Base-by-base conservation (phyloP, 1,139 yeast genomes). In the Suhomyces terraborum region DNA sequence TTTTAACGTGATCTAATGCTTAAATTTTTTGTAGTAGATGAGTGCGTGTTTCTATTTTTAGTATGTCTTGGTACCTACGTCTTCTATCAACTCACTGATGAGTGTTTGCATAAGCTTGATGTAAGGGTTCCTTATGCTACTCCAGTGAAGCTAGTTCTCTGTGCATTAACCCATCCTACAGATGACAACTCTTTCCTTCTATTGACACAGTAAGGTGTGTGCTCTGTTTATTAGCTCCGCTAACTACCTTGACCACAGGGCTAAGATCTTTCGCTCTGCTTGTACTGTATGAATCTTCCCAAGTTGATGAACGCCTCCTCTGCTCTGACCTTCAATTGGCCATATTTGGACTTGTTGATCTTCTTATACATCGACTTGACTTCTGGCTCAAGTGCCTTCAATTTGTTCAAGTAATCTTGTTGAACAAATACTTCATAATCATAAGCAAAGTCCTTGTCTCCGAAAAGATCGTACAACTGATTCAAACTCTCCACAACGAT, bases 241-340 rank as follows among this genome's bases (percentile, higher is more conserved):
- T 24, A 24, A 24, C 16, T 30, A 27, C 16, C 3, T 8, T 3
- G 10, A 19, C 14, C 8, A 12, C 10, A n/a, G 24, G 17, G 20
- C 13, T 30, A 20, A 10, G 17, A 30, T 27, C 37, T 26, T 27
- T 44, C 48, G 13, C 35, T 41, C 28, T 36, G 40, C 32, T 93
- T 93, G 64, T 93, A 93, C 43, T 78, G 79, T 42, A 91, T 79
- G 58, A 93, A 93, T 45, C 95, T 73, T 8, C 75, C 80, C 53
- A 91, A 66, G 53, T 87, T 89, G 38, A 64, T 62, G 56, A 80
- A 71, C 1, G 84, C 79, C 47, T 87, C 95, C 43, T 83, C 87
- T 22, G 84, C 86, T 48, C 73, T 75, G n/a, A 64, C 65, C 56
- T 87, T 82, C 50, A 87, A 68, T 34, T 69, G 75, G 1, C 73